Base-by-base conservation (phyloP, 495 filamentous ascomycete species). In the Lasiosphaeria miniovina region DNA sequence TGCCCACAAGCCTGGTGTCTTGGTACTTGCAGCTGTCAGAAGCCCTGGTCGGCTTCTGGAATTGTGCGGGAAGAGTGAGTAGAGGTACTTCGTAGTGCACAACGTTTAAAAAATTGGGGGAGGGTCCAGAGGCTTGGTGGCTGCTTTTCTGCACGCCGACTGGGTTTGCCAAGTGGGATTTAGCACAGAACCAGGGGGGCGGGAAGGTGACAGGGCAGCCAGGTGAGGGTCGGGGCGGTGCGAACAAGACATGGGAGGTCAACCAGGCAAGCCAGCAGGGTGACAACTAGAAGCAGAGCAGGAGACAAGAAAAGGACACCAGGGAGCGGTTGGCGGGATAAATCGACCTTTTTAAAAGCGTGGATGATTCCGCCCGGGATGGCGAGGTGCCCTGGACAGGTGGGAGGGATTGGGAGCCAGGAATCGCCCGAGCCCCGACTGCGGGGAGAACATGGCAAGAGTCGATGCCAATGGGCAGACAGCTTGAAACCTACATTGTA, bases 111-210 rank as follows among this genome's bases (percentile, higher is more conserved):
- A 63, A 61, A 55, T 61, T 55, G 62, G 62, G 59, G 63, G 55
- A 59, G 62, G 61, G 57, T 58, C 59, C 33, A 58, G 60, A 57
- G 62, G 65, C 62, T 65, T 64, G 62, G 65, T 70, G 67, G 67
- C 67, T 70, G 67, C 67, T 61, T 57, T 60, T 67, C 59, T 62
- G 57, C 60, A 56, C 57, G 58, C 63, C 55, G 55, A 62, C 61
- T 62, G 60, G 65, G 66, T 65, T 66, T 52, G 57, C 62, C 60
- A 54, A 64, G 63, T 63, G 55, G 64, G 64, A 67, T 61, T 68
- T 62, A 58, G 55, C 35, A 50, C 62, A 53, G 68, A 71, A 67
- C 68, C 68, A 61, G 63, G 59, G 62, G 58, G 52, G 58, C 55
- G 62, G 66, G 60, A 63, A 60, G 61, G 57, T 69, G 66, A 61